Base-by-base conservation (phyloP, 805 yeast species). In the Ogataea methanolica region DNA sequence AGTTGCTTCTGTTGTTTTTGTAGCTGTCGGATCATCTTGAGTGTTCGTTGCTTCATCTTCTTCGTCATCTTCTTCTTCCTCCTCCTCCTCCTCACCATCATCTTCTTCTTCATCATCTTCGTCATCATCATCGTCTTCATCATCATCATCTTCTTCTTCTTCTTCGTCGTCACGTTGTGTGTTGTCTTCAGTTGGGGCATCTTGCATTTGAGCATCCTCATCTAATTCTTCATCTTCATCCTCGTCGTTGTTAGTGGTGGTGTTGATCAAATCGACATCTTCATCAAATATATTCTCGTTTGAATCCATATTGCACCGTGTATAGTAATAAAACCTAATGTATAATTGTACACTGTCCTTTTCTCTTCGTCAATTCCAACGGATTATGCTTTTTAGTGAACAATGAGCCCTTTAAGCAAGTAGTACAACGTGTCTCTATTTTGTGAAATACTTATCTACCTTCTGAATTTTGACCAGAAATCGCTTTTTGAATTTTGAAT, bases 61-160 rank as follows among this genome's bases (percentile, higher is more conserved):
- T 3, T 41, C 50, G 8, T 34, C 42, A 11, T 39, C 47, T 17
- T 53, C 62, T 1, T 55, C 58, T 16, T 48, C 62, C 17, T 59
- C 61, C 33, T 53, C 56, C 6, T 54, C 54, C 6, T 44, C 59
- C 2, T 48, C 64, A 2, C 54, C 63, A 3, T 55, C 37, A 3
- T 41, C 48, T 1, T 53, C 62, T 2, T 55, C 63, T 1, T 45
- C 61, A 5, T 57, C 65, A 1, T 51, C 66, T 6, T 57, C 63
- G 9, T 58, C 62, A 7, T 54, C 65, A 2, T 54, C 63, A 3
- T 56, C 66, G 11, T 56, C 66, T 14, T 61, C 65, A 0, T 59
- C 69, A 9, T 55, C 66, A 8, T 56, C 67, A 9, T 58, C 63
- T 6, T 56, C 65, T 2, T 51, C 64, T 6, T 54, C 65, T 5